Base-by-base conservation (phyloP, 1,284 basidiomycete species). In the Ceratobasidium sp. region DNA sequence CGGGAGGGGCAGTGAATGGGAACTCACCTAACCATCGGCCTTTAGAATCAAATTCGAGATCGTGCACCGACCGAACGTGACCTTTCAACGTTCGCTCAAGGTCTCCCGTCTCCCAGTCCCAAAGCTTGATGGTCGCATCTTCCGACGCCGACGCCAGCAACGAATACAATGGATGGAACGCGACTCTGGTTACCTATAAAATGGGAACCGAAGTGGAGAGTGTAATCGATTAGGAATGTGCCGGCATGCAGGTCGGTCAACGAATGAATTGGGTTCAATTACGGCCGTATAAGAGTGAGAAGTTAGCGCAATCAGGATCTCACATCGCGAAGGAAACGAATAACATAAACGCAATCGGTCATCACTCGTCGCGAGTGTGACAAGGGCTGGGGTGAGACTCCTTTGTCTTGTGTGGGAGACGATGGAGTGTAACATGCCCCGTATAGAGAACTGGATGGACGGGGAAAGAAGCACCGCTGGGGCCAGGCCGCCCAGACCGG, bases 91-190 rank as follows among this genome's bases (percentile, higher is more conserved):
- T 95, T 70, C 91, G 80, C 77, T 96, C 94, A 75, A 95, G 90
- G 73, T 95, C 93, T 27, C 93, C 93, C 42, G 90, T 90, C 76
- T 96, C 93, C 93, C 93, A 96, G 76, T 96, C 93, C 93, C 93
- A 95, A 58, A 96, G 86, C 80, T 95, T 95, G 74, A 95, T 84
- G 1, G 87, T 93, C 41, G 90, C 83, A 75, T 96, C 93, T 75
- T 95, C 93, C 73, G 89, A 91, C 4, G 91, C 92, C 30, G 88
- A 90, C 9, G 90, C 93, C 33, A 95, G 78, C 14, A 91, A 81
- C 44, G 88, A 92, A 79, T 92, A 95, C 30, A 86, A 82, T 0
- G 93, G 94, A 76, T 96, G 93, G 77, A 96, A 96, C 2, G 90
- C 85, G 47, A 95, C 85, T 50, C 86, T 82, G 21, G 89, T 92